Evolutionary conservation across 169 alveolate genomes (phyloP).

Genomic region (Sarcocystis neurona): DNA sequence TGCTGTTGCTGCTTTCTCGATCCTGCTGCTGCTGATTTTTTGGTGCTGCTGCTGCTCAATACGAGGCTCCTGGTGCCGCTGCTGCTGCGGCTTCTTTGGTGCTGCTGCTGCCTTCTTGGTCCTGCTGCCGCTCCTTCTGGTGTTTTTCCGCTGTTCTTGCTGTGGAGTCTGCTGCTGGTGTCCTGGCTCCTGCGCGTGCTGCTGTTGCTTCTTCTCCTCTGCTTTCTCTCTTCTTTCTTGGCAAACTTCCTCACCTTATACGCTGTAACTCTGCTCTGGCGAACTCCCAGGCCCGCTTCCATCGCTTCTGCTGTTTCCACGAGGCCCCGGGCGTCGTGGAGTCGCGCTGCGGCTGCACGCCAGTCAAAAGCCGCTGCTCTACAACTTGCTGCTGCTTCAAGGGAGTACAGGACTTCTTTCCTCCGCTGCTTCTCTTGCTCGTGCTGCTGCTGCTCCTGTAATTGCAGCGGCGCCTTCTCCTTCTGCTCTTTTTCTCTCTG

Average conservation of each 20-base stretch:
- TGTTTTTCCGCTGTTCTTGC: no score
- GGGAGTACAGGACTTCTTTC: no score
- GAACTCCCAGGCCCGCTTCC: not conserved
- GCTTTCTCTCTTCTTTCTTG: not conserved
- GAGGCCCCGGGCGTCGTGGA: conserved; percentile 23
- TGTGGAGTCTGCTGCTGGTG: not conserved
- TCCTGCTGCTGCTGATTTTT: no score
- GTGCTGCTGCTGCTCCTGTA: not conserved
- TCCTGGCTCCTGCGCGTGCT: not conserved
- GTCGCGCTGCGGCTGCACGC: not conserved
- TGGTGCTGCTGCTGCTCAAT: no score
- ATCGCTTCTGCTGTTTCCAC: conserved; percentile 16
- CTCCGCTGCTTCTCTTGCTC: no score
- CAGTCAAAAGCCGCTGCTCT: not conserved
- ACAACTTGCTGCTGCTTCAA: not conserved
- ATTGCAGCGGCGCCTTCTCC: not conserved
- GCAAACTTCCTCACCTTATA: not conserved
- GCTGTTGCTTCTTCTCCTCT: not conserved
- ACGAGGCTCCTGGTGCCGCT: no score
- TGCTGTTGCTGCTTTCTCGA: no score
- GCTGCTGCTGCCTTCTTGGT: no score
- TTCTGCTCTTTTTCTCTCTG: not conserved
- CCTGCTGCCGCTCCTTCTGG: no score
- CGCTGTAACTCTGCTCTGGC: not conserved
- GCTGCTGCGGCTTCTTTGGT: no score